Base-by-base conservation (phyloP, 768 basidiomycete species). In the Lyophyllum shimeji region DNA sequence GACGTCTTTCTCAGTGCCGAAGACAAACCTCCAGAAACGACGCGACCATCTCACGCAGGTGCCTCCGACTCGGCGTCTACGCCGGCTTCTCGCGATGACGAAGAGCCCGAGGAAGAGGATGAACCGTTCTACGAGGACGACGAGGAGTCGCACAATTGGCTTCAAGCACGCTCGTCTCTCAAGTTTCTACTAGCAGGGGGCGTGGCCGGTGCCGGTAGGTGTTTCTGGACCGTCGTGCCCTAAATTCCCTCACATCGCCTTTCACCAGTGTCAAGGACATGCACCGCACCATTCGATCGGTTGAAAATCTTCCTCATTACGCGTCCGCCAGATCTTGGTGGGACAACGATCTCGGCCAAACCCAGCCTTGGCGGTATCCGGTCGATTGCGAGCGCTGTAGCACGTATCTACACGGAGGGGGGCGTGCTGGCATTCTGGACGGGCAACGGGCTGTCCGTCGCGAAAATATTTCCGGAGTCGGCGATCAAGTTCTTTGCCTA, bases 401-500 rank as follows among this genome's bases (percentile, higher is more conserved):
- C 77, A 29, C 84, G 88, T 47, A 92, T 99, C 64, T 97, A 97
- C 67, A 72, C 83, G 1, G 94, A 98, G 70, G 93, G 93, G 29
- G 95, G 95, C 7, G 73, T 97, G 15, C 78, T 87, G 49, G 91
- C 88, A 2, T 99, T 98, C 70, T 99, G 97, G 96, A 94, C 95
- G n/a, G 97, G 97, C 6, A 97, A 94, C 66, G 89, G 87, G 33
- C 77, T 99, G 52, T 98, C 95, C 46, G 90, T 98, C 24, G 82
- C 85, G 50, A 98, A 98, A 77, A 97, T 98, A 60, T 90, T 98
- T 60, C 95, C 95, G 4, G 96, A 98, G 76, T 98, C 94, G 46
- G 97, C 97, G 24, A 97, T 98, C 81, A 98, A 98, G 73, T 98
- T 99, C 76, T 86, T 95, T 63, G 72, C 91, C 3, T 98, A 98